Base-by-base conservation (phyloP, 768 basidiomycete genomes). In the Guyanaporus albipodus region DNA sequence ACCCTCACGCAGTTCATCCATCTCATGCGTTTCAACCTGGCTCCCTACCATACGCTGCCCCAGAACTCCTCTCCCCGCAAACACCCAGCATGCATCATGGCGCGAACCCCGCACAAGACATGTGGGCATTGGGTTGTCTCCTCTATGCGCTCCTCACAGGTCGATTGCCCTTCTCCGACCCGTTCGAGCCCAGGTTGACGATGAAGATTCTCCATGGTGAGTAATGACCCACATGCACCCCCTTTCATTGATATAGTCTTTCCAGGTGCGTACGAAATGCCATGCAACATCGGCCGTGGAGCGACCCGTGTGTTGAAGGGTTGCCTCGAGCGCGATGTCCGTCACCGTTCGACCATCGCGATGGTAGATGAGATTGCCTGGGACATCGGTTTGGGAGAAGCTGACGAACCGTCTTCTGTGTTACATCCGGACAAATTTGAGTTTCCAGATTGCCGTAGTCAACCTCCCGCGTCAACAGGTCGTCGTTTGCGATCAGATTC, bases 111-210 rank as follows among this genome's bases (percentile, higher is more conserved):
- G 81, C 88, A 0, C 90, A 93, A 60, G 96, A 99, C 54, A 83
- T 98, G 23, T 99, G 96, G 96, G 93, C 96, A 0, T 70, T 97
- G 3, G 96, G 96, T 0, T 83, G 93, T 44, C 76, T 96, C 52
- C 80, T 99, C 2, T 90, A 92, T 61, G 82, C 85, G 8, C 73
- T 99, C 2, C 75, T 98, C 17, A 83, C 83, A 0, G 92, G 92
- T 3, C 72, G 74, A n/a, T 71, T 98, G 7, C 96, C 96, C 0
- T 97, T 97, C 63, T 69, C 62, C 27, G 95, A 99, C 66, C 71
- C 85, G 0, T 99, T 89, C 58, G 95, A 99, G 65, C 93, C 92
- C 1, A 73, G 95, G 27, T 66, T 98, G 47, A 86, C 91, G 42
- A 85, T 91, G 79, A 94, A 94, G 67, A 95, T 99, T 48, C 61